Percentiles rank a stretch among this genome's conserved stretches.
phyloP scores from a whole-genome alignment of 768 basidiomycete species.

The Filobasidium floriforme region DNA sequence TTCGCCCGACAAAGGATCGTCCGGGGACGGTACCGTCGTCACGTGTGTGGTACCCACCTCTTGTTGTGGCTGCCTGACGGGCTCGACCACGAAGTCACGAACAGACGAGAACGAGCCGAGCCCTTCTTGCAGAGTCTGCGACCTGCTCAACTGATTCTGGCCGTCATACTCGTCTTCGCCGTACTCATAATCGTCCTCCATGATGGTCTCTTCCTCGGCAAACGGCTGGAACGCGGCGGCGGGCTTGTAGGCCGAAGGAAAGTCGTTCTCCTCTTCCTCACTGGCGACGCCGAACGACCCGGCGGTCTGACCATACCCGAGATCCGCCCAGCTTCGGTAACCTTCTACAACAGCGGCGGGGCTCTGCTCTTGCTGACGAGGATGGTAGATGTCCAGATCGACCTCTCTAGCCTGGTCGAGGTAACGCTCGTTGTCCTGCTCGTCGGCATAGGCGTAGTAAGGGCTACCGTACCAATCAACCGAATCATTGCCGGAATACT shows the following conservation, averaged over 20 bases:
- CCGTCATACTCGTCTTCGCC: slow-evolving; percentile 10
- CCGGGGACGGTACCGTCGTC: no score
- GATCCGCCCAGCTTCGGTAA: background rate
- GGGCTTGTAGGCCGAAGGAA: background rate
- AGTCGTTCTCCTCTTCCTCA: background rate
- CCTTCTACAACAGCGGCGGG: background rate
- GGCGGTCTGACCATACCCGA: background rate
- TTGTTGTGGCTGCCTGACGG: background rate
- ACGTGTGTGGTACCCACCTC: background rate
- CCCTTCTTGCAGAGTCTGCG: background rate
- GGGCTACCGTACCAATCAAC: slow-evolving; percentile 5
- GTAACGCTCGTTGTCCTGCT: background rate
- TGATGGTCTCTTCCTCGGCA: slow-evolving; percentile 5
- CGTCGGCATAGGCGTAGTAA: background rate
- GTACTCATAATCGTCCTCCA: slow-evolving; percentile 6
- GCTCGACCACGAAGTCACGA: background rate
- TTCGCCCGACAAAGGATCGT: no score
- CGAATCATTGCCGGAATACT: background rate
- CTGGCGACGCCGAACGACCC: background rate
- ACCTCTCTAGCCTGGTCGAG: slow-evolving; percentile 7
- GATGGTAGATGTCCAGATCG: slow-evolving; percentile 1
- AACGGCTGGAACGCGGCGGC: slow-evolving; percentile 8
- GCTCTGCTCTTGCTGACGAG: background rate
- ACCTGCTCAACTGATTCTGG: background rate
- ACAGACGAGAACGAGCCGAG: background rate